Conservation (phyloP, 257 asterid species). For the Henckelia pumila region DNA sequence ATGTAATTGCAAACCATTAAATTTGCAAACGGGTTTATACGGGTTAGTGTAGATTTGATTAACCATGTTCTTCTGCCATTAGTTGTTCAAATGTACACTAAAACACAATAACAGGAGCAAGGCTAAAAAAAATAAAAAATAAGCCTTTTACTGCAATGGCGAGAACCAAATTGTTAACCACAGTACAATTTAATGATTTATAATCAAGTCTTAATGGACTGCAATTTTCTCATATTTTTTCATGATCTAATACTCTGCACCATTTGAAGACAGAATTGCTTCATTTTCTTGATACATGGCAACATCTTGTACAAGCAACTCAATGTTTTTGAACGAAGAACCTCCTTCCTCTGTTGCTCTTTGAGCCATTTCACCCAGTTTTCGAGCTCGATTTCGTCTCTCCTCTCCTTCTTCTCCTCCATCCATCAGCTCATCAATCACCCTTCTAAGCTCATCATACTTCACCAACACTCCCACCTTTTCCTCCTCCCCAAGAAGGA, state of each 20-base stretch:
- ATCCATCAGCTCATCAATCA: conserved; percentile 32
- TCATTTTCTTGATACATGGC: not conserved
- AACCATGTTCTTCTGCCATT: no score
- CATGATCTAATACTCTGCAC: not conserved
- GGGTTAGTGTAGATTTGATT: no score
- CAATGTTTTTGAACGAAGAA: conserved; percentile 27
- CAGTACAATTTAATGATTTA: no score
- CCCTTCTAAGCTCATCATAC: conserved; percentile 17
- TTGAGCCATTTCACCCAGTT: conserved; percentile 29
- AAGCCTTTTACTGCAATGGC: no score
- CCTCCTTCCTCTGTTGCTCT: conserved; percentile 30
- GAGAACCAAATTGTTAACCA: no score
- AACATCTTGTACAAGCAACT: conserved; percentile 27
- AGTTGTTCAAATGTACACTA: no score
- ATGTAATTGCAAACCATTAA: no score
- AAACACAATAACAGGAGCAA: no score
- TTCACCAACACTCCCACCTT: conserved; percentile 15
- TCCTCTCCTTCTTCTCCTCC: conserved; percentile 30
- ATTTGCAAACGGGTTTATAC: no score
- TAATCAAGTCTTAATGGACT: not conserved
- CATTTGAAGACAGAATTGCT: conserved; percentile 9
- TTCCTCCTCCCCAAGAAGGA: conserved; percentile 22
- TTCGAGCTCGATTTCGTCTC: conserved; percentile 25
- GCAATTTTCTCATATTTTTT: not conserved
- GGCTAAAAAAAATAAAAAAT: no score